Evolutionary conservation across 2,329 filamentous ascomycete species (phyloP), one percentile per base, ranked within the genome.

Genomic region (Cyphellophora attinorum): DNA sequence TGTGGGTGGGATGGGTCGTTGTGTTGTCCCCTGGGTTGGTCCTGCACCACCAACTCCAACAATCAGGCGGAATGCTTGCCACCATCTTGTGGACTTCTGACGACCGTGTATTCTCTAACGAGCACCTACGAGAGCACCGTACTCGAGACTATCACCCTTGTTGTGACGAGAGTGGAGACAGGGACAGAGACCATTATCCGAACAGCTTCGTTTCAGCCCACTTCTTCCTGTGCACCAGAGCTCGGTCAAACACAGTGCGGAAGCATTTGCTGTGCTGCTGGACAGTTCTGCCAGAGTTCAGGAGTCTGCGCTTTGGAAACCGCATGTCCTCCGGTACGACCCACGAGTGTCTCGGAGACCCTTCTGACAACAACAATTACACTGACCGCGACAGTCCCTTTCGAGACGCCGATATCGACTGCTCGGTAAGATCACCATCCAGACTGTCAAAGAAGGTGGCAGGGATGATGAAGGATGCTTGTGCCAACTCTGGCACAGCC

Each of bases 1-100:
- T 75, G 70, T 44, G 71, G 70, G n/a, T 71, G 61, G 46, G 60
- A 63, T 37, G 53, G 54, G 29, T 64, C 68, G 49, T 50, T 70
- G 10, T 74, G 70, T 56, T 74, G 70, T 45, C 46, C 49, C 16
- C 46, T 58, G 3, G 55, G 49, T 27, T 53, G 67, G 44, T 54
- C 53, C 33, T 75, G 70, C 56, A 61, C 56, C 46, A 73, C 70
- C 36, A 64, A 72, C 49, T 45, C 55, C 39, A 55, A 54, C 40
- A 55, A 61, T 38, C 56, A 72, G 51, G 70, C 70, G 23, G 57
- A 62, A 43, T 74, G 70, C 48, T 25, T 25, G 21, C 21, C 21
- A 8, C 21, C 21, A n/a, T 8, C 8, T n/a, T 25, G 21, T 25
- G 8, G 8, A 8, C 21, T 25, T 8, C n/a, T n/a, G 8, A 25